Percentiles rank a stretch among this genome's conserved stretches.
Evolutionary conservation across 1,284 basidiomycete species (phyloP).

Genomic region (Tremellales sp.): DNA sequence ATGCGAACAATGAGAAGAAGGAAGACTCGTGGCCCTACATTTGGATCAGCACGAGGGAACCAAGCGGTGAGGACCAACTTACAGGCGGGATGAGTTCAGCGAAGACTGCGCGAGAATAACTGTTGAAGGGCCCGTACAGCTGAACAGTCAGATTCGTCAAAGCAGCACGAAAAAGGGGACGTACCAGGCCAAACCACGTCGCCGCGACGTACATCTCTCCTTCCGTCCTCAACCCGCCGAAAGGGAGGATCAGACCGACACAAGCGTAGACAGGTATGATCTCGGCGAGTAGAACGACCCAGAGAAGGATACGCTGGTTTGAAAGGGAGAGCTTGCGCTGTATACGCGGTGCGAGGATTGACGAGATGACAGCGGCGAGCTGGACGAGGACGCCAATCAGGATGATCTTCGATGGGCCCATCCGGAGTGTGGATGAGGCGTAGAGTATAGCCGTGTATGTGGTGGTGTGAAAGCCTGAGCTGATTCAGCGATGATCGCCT

Average conservation of each 20-base stretch:
- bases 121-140: slow-evolving; percentile 48
- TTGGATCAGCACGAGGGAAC: background rate
- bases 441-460: slow-evolving; percentile 45
- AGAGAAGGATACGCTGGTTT: slow-evolving; percentile 64
- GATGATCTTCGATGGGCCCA: slow-evolving; percentile 50
- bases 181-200: slow-evolving; percentile 65
- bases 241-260: slow-evolving; percentile 65
- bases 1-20: slow-evolving; percentile 67
- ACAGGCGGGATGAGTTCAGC: slow-evolving; percentile 46
- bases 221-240: slow-evolving; percentile 65
- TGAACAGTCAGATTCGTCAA: slow-evolving; percentile 48
- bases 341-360: slow-evolving; percentile 36
- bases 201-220: slow-evolving; percentile 80
- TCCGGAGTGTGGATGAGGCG: slow-evolving; percentile 43
- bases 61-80: slow-evolving; percentile 7
- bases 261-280: slow-evolving; percentile 76
- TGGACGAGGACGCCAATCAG: slow-evolving; percentile 49
- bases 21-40: slow-evolving; percentile 43
- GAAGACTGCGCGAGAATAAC: slow-evolving; percentile 45
- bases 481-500: slow-evolving; percentile 2
- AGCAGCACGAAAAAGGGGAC: slow-evolving; percentile 59
- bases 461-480: slow-evolving; percentile 43
- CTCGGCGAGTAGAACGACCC: slow-evolving; percentile 63
- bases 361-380: slow-evolving; percentile 43
- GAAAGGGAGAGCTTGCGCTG: slow-evolving; percentile 55